A percentile compares a stretch with the other conserved stretches of the same genome.
phyloP scores from a whole-genome alignment of 78 protist species.

The Dictyostelium brefeldianum region DNA sequence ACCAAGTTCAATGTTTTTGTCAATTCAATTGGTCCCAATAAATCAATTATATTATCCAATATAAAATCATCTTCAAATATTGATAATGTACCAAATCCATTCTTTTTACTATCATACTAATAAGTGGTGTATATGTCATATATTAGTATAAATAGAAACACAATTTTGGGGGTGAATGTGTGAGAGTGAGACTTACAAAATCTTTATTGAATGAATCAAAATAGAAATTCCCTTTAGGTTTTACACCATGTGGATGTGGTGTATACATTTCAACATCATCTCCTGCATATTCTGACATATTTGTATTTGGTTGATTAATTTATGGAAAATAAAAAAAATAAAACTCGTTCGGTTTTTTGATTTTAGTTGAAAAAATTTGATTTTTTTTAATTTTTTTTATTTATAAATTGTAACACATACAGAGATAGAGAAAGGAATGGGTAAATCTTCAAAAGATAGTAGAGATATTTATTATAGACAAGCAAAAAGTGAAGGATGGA shows the following conservation, averaged over 20 bases:
- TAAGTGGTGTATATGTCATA: too few species aligned
- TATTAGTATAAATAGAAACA: too few species aligned
- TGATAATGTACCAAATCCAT: conserved; percentile 34
- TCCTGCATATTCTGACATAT: not conserved
- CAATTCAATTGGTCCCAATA: not conserved
- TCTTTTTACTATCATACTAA: conserved; percentile 19
- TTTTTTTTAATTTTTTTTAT: not conserved
- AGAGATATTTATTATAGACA: conserved; percentile 98
- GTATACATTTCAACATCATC: conserved; percentile 4
- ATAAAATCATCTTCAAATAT: conserved; percentile 42
- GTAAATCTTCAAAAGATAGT: conserved; percentile 87
- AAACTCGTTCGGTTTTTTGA: not conserved
- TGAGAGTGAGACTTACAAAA: conserved; percentile 58
- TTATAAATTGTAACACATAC: not conserved
- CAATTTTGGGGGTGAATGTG: too few species aligned
- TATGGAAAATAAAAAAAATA: not conserved
- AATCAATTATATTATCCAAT: conserved; percentile 24
- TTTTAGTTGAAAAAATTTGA: not conserved
- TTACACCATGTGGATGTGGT: conserved; percentile 67
- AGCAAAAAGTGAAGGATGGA: conserved; percentile 99
- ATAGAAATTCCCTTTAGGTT: conserved; percentile 63
- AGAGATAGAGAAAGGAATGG: conserved; percentile 72
- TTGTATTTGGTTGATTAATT: not conserved
- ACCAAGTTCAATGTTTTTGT: not conserved
- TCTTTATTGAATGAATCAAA: conserved; percentile 62